phyloP scores from a whole-genome alignment of 176 grass and related monocot genomes.

The Paspalum notatum region DNA sequence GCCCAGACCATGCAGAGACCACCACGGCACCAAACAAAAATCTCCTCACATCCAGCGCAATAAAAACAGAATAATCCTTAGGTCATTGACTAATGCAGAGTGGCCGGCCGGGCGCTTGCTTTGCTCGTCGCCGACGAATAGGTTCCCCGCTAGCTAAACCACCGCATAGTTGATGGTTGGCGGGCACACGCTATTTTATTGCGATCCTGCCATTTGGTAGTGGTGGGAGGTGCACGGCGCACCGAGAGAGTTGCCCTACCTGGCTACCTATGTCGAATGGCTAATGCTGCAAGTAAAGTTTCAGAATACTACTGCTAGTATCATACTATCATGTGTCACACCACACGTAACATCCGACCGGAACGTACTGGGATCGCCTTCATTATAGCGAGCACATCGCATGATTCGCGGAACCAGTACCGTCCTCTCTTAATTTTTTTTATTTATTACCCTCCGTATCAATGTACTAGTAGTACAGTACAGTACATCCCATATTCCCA shows the following conservation, averaged over 20 bases:
- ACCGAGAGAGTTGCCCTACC: background rate
- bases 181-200: background rate
- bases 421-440: too few species aligned
- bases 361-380: background rate
- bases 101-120: background rate
- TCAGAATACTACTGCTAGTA: too few species aligned
- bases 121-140: conserved; percentile 8
- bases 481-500: too few species aligned
- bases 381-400: too few species aligned
- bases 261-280: background rate
- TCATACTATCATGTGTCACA: background rate
- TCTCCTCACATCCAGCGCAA: background rate
- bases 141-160: background rate
- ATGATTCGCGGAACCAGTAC: too few species aligned
- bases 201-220: background rate
- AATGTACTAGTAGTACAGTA: too few species aligned
- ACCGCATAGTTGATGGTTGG: background rate
- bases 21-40: background rate
- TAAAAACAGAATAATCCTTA: background rate
- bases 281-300: background rate
- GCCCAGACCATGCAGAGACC: background rate
- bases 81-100: conserved; percentile 3
- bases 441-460: too few species aligned
- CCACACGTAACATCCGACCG: background rate
- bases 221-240: background rate